Base-by-base conservation (phyloP, 1,284 basidiomycete genomes). In the Baeospora myosura region DNA sequence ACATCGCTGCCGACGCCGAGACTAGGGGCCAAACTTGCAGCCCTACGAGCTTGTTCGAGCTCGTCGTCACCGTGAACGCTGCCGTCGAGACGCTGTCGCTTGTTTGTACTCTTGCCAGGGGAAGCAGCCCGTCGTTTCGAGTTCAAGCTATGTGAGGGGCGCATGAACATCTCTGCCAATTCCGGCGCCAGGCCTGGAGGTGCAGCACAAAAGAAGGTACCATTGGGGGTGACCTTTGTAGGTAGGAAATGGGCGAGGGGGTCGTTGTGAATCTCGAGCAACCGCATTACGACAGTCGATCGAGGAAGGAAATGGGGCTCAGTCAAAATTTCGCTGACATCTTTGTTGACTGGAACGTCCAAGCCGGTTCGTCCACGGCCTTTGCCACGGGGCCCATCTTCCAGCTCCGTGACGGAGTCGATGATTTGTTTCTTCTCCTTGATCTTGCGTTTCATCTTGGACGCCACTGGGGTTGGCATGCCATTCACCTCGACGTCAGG, bases 201-300 rank as follows among this genome's bases (percentile, higher is more conserved):
- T 0, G 83, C 91, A 34, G 82, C 86, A 52, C 76, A 88, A 59
- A 92, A 81, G 62, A 81, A 82, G 8, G 78, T 78, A 12, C 80
- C 84, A 33, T 78, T 74, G 5, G 80, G 67, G 4, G 81, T 83
- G 28, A 75, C 67, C 55, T 76, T 83, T 1, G 80, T 88, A 1
- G 92, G 90, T 38, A 94, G 64, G 65, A 95, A 94, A 58, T 93
- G 82, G 2, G 81, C 68, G 2, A 88, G 65, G 11, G 92, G 92
- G 54, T 96, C 89, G 18, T 84, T 78, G 26, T 87, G 79, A 52
- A 95, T 90, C 55, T 88, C 81, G 39, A 88, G 71, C 6, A 95
- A 70, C 17, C 84, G 81, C 72, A 91, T 81, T 40, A 90, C 77
- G 40, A 86, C 72, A 1, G 85, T 69, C 8, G 91, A 90, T 22